Base-by-base conservation (phyloP, 176 grass and related monocot genomes). In the maize (Zea mays) region DNA sequence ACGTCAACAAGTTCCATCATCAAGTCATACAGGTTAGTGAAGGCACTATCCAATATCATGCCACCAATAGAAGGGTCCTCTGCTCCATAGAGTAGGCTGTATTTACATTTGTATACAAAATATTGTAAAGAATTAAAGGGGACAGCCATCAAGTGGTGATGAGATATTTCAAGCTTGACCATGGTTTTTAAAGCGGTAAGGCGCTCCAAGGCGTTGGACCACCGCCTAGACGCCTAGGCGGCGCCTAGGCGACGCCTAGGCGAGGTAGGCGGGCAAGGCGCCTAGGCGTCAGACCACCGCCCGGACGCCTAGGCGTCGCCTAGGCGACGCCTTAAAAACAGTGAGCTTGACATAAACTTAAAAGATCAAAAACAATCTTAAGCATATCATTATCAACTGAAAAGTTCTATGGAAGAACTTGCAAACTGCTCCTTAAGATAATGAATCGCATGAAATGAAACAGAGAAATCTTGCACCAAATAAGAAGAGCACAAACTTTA, bases 1-100 rank as follows among this genome's bases (percentile, higher is more conserved):
- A 98, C 89, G 64, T 92, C 91, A n/a, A 86, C 95, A 87, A 98
- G 91, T 49, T 98, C 95, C 91, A 94, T 81, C 95, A 98, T 98
- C 58, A 98, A 82, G 83, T 71, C 91, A 86, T 90, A 98, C 67
- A 98, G 90, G 65, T 98, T 98, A 40, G 91, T 89, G 63, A 98
- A 98, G 44, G 95, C 89, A 81, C 95, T 98, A 82, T 98, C 95
- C 81, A 98, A 83, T 77, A 94, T 89, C 89, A 98, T 92, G 51
- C 91, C 89, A 75, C 91, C 77, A 80, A 98, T 98, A 21, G 90
- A 94, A 41, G 91, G 83, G 68, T 98, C 95, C 90, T 98, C 95
- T 74, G 95, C 95, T 90, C 95, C 95, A 83, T 98, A 98, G 44
- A 98, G 83, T 72, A 98, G 76, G 86, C 86, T 84, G 86, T 39